Evolutionary conservation across 108 stramenopile species (phyloP), one percentile per base, ranked within the genome.

Genomic region (Parmales sp.): DNA sequence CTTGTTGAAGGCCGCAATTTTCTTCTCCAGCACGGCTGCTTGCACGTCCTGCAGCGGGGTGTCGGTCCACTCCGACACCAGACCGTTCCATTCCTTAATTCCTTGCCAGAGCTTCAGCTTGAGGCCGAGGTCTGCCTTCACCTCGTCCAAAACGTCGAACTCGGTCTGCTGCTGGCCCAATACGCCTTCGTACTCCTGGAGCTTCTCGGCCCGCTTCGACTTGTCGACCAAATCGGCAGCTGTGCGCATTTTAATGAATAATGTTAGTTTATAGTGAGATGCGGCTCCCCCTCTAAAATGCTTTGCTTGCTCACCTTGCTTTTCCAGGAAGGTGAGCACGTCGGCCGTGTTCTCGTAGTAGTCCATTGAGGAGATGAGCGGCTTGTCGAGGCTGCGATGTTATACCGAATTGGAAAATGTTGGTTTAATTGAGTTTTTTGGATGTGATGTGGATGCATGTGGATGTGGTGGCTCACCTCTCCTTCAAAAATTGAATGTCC

Each of bases 71-170:
- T 36, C 46, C n/a, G 65, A 37, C 8, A 65, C 46, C 28, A 80
- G 51, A 37, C 39, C 37, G 50, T 18, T n/a, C 83, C 83, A 86
- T 31, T 82, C 83, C 41, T 77, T 48, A 25, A 80, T 64, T 11
- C 77, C 83, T 22, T 41, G 63, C 85, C 85, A 86, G 13, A 86
- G 68, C 16, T 69, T 23, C 26, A 68, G 39, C 79, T 86, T 86
- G 41, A 86, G 64, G 18, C 29, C 74, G 9, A 86, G 64, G 45
- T 84, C 83, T 13, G 66, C 51, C 0, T 45, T 31, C 6, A 84
- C 81, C 45, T 84, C 85, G 37, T 86, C 85, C 1, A 83, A 54
- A 45, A 31, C 41, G 38, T 86, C 85, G 29, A 69, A 80, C 54
- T 86, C 85, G 64, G 76, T 77, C 45, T 82, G 73, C 19, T 37